Percentiles rank a stretch among this genome's conserved stretches.
phyloP scores from a whole-genome alignment of 352 stramenopile genomes.

The Phytophthora fragariaefolia region DNA sequence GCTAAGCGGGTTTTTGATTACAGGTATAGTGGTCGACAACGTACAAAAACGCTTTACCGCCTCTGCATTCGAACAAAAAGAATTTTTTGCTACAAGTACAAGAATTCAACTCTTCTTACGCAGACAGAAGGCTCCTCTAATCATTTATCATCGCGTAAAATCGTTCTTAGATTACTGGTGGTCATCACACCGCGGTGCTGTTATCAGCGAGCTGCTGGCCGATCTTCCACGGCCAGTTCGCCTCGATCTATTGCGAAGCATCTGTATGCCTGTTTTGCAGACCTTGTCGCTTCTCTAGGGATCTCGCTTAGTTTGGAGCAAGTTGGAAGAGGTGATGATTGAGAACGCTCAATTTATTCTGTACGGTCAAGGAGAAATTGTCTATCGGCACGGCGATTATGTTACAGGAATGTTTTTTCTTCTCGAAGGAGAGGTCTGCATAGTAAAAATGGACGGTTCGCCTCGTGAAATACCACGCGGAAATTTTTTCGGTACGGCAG shows the following conservation, averaged over 20 bases:
- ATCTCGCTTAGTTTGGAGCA: slow-evolving; percentile 31
- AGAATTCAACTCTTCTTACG: slow-evolving; percentile 58
- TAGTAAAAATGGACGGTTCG: slow-evolving; percentile 30
- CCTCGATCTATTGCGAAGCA: slow-evolving; percentile 48
- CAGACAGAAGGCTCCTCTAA: slow-evolving; percentile 49
- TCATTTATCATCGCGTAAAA: slow-evolving; percentile 55
- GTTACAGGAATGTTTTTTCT: slow-evolving; percentile 61
- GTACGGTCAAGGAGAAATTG: slow-evolving; percentile 59
- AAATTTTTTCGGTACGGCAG: slow-evolving; percentile 53
- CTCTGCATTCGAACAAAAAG: slow-evolving; percentile 57
- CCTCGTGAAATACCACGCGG: slow-evolving; percentile 37
- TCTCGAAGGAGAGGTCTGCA: slow-evolving; percentile 56
- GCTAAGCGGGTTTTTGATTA: slow-evolving; percentile 46
- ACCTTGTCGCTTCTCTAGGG: slow-evolving; percentile 42
- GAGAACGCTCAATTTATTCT: slow-evolving; percentile 55
- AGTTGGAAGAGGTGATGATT: slow-evolving; percentile 46
- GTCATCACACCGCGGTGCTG: slow-evolving; percentile 57
- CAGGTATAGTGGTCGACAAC: slow-evolving; percentile 49
- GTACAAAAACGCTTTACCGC: slow-evolving; percentile 60
- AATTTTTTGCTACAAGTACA: slow-evolving; percentile 53
- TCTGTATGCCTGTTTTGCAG: slow-evolving; percentile 50
- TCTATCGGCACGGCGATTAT: slow-evolving; percentile 56
- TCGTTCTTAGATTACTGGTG: slow-evolving; percentile 72
- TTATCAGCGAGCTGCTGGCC: slow-evolving; percentile 49
- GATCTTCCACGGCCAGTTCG: slow-evolving; percentile 54